Base-by-base conservation (phyloP, 805 yeast species). In the Yarrowia sp. region DNA sequence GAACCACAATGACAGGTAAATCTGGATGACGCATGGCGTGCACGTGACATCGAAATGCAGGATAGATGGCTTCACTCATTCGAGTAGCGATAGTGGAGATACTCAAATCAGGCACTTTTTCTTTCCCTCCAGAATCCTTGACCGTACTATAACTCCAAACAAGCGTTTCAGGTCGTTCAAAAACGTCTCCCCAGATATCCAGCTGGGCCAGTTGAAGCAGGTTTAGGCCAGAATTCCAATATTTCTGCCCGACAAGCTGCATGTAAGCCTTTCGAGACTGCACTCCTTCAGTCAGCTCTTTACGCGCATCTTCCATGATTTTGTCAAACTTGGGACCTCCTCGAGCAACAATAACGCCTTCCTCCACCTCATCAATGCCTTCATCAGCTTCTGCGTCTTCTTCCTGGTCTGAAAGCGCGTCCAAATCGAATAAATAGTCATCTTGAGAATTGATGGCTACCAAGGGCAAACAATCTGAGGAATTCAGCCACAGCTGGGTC, bases 1-100 rank as follows among this genome's bases (percentile, higher is more conserved):
- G 74, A 9, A 88, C 79, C 24, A 89, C 74, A 1, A 85, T 75
- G 66, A 88, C 69, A 0, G 92, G 90, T 46, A 83, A 78, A 9
- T 76, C 75, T 3, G 90, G 89, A 73, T 88, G 92, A 63, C 83
- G 78, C 59, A 88, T 84, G 24, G 86, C 82, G 71, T 87, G 87
- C 12, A 88, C 80, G 71, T 88, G 88, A 4, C 70, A 68, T 11
- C 66, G 17, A 17, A 67, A 62, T 56, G 69, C 22, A 0, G 73
- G 72, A 40, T 71, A 89, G 73, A 36, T 82, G 81, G 16, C 71
- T 65, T 7, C 83, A 78, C 40, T 89, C 75, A 24, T 75, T 72
- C 22, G 81, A 76, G 12, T 87, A 72, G 69, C 88, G 84, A 5
- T 70, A 61, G 51, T 81, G 81, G 0, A 90, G 86, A 44, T 84